Evolutionary conservation across 805 yeast species (phyloP).

Genomic region (Schwanniomyces sp.): DNA sequence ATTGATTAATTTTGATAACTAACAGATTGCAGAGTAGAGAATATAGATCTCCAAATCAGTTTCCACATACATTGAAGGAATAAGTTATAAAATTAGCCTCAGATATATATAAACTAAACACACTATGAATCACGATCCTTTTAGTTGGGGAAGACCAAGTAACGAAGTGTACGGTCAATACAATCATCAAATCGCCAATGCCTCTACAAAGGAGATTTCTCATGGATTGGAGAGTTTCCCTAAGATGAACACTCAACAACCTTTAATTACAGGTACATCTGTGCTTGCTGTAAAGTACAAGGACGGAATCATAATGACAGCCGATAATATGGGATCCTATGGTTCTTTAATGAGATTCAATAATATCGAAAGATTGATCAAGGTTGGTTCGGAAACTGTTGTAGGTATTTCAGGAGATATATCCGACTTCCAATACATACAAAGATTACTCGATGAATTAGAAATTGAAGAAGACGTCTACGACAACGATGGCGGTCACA

Average conservation of each 20-base stretch:
- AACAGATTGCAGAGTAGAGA: background rate
- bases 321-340: slow-evolving; percentile 89
- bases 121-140: slow-evolving; percentile 91
- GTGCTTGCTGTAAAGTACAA: slow-evolving; percentile 88
- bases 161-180: slow-evolving; percentile 80
- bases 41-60: background rate
- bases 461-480: slow-evolving; percentile 72
- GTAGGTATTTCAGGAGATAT: slow-evolving; percentile 96
- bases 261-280: slow-evolving; percentile 95
- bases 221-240: slow-evolving; percentile 47
- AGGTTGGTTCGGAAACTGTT: slow-evolving; percentile 81
- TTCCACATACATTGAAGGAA: background rate
- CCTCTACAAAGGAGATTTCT: slow-evolving; percentile 29
- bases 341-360: slow-evolving; percentile 89
- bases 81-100: background rate
- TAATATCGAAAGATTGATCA: slow-evolving; percentile 79
- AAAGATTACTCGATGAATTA: slow-evolving; percentile 72
- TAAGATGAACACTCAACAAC: slow-evolving; percentile 84
- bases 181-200: slow-evolving; percentile 71
- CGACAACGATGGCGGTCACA: slow-evolving; percentile 62
- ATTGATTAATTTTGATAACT: background rate
- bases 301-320: slow-evolving; percentile 91
- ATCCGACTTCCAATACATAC: slow-evolving; percentile 86
- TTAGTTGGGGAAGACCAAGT: slow-evolving; percentile 93
- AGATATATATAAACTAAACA: background rate